Conservation (phyloP, 768 basidiomycete genomes). For the Filobasidium floriforme region DNA sequence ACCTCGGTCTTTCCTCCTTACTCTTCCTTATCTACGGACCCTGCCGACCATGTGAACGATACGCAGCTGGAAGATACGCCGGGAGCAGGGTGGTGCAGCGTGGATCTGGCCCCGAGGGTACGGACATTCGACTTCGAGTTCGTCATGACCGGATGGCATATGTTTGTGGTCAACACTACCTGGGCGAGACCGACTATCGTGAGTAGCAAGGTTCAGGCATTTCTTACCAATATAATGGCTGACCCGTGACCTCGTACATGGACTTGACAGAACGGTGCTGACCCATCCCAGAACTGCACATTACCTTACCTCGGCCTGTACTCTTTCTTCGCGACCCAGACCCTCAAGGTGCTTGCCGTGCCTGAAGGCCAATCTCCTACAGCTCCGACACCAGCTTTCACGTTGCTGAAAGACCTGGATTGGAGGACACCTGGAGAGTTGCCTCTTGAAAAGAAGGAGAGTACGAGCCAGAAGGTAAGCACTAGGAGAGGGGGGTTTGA, state of each 20-base stretch:
- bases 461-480: slow-evolving; percentile 19
- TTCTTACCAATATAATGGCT: too few species aligned
- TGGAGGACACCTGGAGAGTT: slow-evolving; percentile 27
- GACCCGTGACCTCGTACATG: too few species aligned
- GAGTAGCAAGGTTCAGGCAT: slow-evolving; percentile 21
- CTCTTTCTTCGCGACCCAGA: slow-evolving; percentile 38
- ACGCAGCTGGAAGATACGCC: slow-evolving; percentile 31
- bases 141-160: slow-evolving; percentile 38
- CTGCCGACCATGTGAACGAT: slow-evolving; percentile 8
- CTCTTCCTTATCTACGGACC: slow-evolving; percentile 8
- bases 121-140: slow-evolving; percentile 35
- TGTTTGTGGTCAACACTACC: slow-evolving; percentile 43
- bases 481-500: background rate
- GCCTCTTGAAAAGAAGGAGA: slow-evolving; percentile 32
- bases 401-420: slow-evolving; percentile 30
- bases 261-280: slow-evolving; percentile 22
- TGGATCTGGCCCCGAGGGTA: slow-evolving; percentile 26
- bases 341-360: slow-evolving; percentile 32
- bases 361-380: slow-evolving; percentile 28
- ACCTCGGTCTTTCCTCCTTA: slow-evolving; percentile 34
- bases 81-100: slow-evolving; percentile 23
- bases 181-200: slow-evolving; percentile 38
- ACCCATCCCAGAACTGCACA: slow-evolving; percentile 16
- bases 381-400: slow-evolving; percentile 30
- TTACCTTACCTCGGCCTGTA: slow-evolving; percentile 18